These are phyloP conservation scores for Aspergillus panamensis DNA, from an alignment of 495 filamentous ascomycete species.

Conservation along the genomic window DNA sequence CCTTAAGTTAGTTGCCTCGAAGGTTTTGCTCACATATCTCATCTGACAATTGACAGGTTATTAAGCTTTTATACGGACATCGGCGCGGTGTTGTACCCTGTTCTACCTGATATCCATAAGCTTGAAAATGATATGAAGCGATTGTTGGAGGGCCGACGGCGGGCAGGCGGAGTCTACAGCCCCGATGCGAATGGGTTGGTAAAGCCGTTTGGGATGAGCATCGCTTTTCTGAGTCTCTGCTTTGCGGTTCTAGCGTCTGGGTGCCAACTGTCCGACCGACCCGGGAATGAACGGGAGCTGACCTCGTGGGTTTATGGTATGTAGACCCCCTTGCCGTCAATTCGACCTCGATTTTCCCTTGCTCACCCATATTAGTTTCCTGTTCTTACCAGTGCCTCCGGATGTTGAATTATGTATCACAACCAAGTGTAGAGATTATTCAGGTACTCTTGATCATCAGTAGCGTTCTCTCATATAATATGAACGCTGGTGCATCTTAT, in stretches of 20 bases:
- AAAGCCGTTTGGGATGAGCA: constrained; percentile 43
- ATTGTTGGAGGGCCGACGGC: constrained; percentile 62
- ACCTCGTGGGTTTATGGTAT: constrained; percentile 59
- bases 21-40: background rate
- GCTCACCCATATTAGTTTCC: constrained; percentile 44
- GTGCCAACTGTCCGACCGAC: constrained; percentile 69
- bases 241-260: constrained; percentile 81
- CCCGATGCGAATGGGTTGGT: constrained; percentile 37
- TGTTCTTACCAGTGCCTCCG: constrained; percentile 62
- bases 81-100: constrained; percentile 74
- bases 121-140: constrained; percentile 63
- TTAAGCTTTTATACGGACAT: constrained; percentile 74
- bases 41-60: constrained; percentile 43
- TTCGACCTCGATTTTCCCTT: background rate
- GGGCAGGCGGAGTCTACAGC: constrained; percentile 43
- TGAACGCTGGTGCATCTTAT: constrained; percentile 63
- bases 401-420: constrained; percentile 58
- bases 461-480: constrained; percentile 60
- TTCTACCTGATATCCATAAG: constrained; percentile 64
- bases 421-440: constrained; percentile 53
- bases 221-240: constrained; percentile 45
- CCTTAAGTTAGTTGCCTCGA: constrained; percentile 44
- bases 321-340: constrained; percentile 11
- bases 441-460: constrained; percentile 57
- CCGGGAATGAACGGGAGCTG: constrained; percentile 53